phyloP scores from a whole-genome alignment of 1,284 basidiomycete genomes.

The Lentinula novae-zelandiae region DNA sequence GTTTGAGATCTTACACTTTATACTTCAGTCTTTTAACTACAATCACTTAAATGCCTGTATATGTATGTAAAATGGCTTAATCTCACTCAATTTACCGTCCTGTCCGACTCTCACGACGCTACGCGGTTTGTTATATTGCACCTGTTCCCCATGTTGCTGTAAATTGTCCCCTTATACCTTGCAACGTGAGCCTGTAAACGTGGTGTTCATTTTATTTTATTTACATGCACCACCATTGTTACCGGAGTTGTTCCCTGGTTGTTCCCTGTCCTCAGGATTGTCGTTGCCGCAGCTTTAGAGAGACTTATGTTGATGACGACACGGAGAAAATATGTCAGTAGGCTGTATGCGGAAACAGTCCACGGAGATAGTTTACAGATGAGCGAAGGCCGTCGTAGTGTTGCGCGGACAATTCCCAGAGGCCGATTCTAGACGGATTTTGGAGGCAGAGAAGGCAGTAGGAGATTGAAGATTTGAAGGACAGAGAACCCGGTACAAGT shows the following conservation, averaged over 20 bases:
- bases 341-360: neutral
- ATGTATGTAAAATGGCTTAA: neutral
- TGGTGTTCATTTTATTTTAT: neutral
- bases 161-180: neutral
- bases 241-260: neutral
- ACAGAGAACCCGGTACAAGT: neutral
- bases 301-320: neutral
- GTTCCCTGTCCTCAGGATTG: too few species aligned
- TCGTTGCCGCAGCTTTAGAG: neutral
- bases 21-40: neutral
- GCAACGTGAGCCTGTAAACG: neutral
- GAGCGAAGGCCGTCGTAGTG: neutral
- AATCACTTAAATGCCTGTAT: neutral
- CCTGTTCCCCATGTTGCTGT: neutral
- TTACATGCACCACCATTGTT: neutral
- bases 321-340: neutral
- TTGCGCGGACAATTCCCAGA: neutral
- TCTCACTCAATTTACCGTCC: neutral
- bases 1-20: neutral
- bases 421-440: neutral
- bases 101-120: neutral
- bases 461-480: neutral
- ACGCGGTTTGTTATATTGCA: too few species aligned
- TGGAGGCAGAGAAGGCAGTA: neutral
- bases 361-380: neutral